Evolutionary conservation across 768 basidiomycete genomes (phyloP).

Genomic region (Kwoniella sp.): DNA sequence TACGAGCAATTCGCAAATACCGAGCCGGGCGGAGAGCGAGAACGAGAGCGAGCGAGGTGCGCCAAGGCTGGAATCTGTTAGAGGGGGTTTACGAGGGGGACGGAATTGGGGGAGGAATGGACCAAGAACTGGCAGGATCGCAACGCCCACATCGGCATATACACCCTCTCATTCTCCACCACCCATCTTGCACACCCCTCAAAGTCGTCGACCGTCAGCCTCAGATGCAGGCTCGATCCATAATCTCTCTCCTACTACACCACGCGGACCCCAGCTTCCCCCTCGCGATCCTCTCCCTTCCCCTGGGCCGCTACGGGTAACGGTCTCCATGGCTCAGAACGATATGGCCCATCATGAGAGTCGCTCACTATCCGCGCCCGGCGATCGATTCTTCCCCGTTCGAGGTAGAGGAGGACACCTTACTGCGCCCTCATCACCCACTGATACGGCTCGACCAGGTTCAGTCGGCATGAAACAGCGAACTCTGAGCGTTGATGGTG

Average conservation of each 20-base stretch:
- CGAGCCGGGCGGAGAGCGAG: slow-evolving; percentile 10
- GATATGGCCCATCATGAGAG: slow-evolving; percentile 1
- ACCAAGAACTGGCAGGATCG: slow-evolving; percentile 10
- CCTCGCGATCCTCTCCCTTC: not conserved
- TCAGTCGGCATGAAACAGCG: slow-evolving; percentile 7
- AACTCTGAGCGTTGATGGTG: slow-evolving; percentile 16
- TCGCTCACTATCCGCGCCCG: not conserved
- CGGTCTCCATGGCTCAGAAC: slow-evolving; percentile 14
- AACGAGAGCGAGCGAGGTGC: slow-evolving; percentile 4
- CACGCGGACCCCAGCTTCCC: slow-evolving; percentile 8
- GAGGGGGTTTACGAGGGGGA: slow-evolving; percentile 5
- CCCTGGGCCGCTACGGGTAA: slow-evolving; percentile 12
- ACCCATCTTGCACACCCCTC: not conserved
- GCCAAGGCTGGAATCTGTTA: not conserved
- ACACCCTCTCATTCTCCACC: slow-evolving; percentile 5
- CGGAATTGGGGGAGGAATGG: slow-evolving; percentile 16
- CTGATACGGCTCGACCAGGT: not conserved
- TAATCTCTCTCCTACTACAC: slow-evolving; percentile 14
- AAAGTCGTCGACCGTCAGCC: not conserved
- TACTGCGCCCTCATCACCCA: slow-evolving; percentile 7
- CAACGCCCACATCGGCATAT: too few species aligned
- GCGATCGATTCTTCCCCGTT: not conserved
- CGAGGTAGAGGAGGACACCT: slow-evolving; percentile 11
- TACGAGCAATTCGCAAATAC: slow-evolving; percentile 14
- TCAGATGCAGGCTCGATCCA: not conserved